Percentiles rank a stretch among this genome's conserved stretches.
phyloP scores from a whole-genome alignment of 2,329 filamentous ascomycete species.

The Fusarium setosum region DNA sequence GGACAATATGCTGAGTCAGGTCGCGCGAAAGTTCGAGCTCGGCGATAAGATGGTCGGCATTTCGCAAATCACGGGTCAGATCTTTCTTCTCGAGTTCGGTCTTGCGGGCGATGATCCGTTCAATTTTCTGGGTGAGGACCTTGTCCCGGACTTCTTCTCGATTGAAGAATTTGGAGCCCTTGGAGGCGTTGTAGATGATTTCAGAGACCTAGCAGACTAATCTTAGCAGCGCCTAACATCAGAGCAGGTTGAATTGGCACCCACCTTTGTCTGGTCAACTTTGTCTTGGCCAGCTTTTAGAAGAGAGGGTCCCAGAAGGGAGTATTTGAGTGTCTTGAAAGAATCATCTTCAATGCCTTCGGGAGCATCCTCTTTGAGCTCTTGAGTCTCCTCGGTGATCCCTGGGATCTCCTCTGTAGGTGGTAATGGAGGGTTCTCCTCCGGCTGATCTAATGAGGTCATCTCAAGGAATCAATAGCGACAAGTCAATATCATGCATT shows the following conservation, averaged over 20 bases:
- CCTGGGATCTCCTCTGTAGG: conserved; percentile 7
- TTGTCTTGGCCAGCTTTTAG: conserved; percentile 93
- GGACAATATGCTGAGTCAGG: conserved; percentile 85
- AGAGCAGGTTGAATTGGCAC: background rate
- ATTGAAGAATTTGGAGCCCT: conserved; percentile 95
- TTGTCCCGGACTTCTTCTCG: conserved; percentile 88
- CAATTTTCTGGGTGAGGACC: conserved; percentile 86
- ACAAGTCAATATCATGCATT: conserved; percentile 1
- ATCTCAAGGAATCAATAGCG: conserved; percentile 29
- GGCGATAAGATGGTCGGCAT: conserved; percentile 83
- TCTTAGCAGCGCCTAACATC: conserved; percentile 1
- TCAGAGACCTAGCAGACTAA: conserved; percentile 77
- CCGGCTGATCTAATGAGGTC: conserved; percentile 23
- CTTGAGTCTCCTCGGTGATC: conserved; percentile 5
- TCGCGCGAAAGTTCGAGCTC: conserved; percentile 84
- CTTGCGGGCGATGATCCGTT: conserved; percentile 81
- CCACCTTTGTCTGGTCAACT: conserved; percentile 89
- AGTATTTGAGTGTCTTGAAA: conserved; percentile 81
- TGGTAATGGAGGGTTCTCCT: conserved; percentile 23
- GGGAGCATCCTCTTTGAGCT: conserved; percentile 6
- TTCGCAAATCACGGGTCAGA: conserved; percentile 76
- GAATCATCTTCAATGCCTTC: conserved; percentile 14
- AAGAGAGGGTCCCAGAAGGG: conserved; percentile 87
- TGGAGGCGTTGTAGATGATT: conserved; percentile 96
- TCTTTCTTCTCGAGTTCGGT: conserved; percentile 80